Conservation (phyloP, 2,329 filamentous ascomycete genomes). For the Nemania sp. region DNA sequence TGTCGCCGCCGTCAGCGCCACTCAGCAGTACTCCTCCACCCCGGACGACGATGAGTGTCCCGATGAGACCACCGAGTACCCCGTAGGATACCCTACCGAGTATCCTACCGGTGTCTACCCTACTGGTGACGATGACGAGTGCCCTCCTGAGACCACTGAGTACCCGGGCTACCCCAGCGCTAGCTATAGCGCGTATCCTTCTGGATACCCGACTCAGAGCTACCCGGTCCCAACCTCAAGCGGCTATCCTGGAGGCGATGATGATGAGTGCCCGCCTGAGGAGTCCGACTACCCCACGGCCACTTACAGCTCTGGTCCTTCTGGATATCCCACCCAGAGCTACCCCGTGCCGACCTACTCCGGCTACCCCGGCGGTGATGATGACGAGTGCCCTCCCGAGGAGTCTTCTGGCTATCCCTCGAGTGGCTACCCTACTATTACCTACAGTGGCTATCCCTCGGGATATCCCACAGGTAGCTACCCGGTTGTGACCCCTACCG, state of each 20-base stretch:
- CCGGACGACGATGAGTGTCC: constrained; percentile 32
- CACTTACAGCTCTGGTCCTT: constrained; percentile 29
- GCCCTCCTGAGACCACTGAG: constrained; percentile 31
- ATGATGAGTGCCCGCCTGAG: constrained; percentile 33
- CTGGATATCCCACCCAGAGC: constrained; percentile 30
- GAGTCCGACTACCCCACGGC: constrained; percentile 25
- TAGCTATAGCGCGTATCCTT: constrained; percentile 32
- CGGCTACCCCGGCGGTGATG: constrained; percentile 14
- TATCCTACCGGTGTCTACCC: constrained; percentile 29
- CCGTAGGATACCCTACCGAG: constrained; percentile 20
- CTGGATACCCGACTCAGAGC: constrained; percentile 32
- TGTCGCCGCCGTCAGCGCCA: constrained; percentile 47
- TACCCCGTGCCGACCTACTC: constrained; percentile 31
- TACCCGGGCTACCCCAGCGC: constrained; percentile 28
- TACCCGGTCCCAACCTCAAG: constrained; percentile 32
- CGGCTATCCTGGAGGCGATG: constrained; percentile 34
- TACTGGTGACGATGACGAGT: constrained; percentile 28
- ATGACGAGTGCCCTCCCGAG: constrained; percentile 32
- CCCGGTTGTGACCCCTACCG: constrained; percentile 27
- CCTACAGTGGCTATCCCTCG: constrained; percentile 23
- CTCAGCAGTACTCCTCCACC: constrained; percentile 33
- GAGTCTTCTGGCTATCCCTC: constrained; percentile 23
- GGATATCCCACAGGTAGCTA: constrained; percentile 27
- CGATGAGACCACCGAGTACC: constrained; percentile 14
- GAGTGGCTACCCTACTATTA: constrained; percentile 23